phyloP scores from a whole-genome alignment of 139 green algal species.

The Chlamydomonas incerta region DNA sequence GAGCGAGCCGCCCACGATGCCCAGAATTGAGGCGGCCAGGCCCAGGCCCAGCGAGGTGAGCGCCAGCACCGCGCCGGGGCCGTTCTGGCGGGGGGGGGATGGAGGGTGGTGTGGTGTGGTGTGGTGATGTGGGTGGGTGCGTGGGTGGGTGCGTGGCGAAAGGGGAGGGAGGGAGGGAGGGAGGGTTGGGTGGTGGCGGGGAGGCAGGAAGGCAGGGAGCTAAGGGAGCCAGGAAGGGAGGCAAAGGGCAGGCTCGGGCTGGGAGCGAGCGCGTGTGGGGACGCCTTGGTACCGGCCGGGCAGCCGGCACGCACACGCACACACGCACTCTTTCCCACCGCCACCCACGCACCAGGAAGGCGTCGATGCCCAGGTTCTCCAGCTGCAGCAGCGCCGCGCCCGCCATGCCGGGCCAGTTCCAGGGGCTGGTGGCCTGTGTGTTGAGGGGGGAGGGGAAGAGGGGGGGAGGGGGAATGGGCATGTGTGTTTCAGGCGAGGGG shows the following conservation, averaged over 20 bases:
- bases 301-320: no score
- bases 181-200: no score
- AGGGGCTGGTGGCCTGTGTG: background rate
- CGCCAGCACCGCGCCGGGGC: background rate
- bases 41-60: conserved; percentile 16
- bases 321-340: no score
- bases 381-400: background rate
- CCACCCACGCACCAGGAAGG: conserved; percentile 2
- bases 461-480: background rate
- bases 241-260: no score
- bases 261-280: no score
- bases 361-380: conserved; percentile 1
- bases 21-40: conserved; percentile 11
- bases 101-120: background rate
- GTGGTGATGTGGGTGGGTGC: no score
- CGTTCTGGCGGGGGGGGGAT: background rate
- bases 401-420: background rate
- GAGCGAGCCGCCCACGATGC: conserved; percentile 17
- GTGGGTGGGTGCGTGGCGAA: background rate
- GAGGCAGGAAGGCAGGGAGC: no score
- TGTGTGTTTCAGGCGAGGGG: background rate
- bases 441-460: no score
- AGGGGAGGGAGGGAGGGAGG: background rate
- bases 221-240: no score
- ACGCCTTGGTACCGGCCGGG: no score